phyloP scores from a whole-genome alignment of 2,329 filamentous ascomycete genomes.

The Pseudogymnoascus sp. region DNA sequence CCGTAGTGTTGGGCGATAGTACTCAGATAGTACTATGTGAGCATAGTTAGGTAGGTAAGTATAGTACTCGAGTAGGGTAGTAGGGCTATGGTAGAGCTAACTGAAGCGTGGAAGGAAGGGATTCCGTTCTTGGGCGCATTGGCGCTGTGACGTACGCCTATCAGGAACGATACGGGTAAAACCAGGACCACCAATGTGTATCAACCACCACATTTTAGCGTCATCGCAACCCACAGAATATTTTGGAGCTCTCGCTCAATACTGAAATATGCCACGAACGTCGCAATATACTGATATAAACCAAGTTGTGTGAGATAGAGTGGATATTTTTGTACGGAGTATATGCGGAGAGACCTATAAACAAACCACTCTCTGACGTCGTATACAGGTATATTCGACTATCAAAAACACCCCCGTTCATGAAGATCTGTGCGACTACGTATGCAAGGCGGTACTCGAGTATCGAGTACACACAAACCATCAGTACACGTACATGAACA shows the following conservation, averaged over 20 bases:
- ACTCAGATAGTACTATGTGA: not conserved
- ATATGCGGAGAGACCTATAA: too few species aligned
- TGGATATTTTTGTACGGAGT: too few species aligned
- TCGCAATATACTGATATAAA: not conserved
- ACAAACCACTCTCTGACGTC: not conserved
- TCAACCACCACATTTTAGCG: not conserved
- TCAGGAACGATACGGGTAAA: constrained; percentile 3
- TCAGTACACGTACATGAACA: not conserved
- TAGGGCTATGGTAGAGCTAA: not conserved
- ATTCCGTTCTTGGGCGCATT: not conserved
- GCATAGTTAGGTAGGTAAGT: too few species aligned
- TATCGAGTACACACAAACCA: too few species aligned
- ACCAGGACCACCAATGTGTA: not conserved
- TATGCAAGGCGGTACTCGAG: not conserved
- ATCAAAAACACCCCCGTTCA: not conserved
- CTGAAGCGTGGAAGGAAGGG: not conserved
- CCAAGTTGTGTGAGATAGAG: not conserved
- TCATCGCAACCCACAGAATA: not conserved
- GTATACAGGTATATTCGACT: not conserved
- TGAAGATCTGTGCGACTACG: not conserved
- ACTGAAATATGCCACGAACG: not conserved
- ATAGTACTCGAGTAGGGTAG: too few species aligned
- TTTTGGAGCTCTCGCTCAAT: constrained; percentile 1
- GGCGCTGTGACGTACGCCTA: constrained; percentile 2
- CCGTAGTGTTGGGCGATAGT: not conserved